Evolutionary conservation across 1,284 basidiomycete genomes (phyloP).

Genomic region (Marasmius sp.): DNA sequence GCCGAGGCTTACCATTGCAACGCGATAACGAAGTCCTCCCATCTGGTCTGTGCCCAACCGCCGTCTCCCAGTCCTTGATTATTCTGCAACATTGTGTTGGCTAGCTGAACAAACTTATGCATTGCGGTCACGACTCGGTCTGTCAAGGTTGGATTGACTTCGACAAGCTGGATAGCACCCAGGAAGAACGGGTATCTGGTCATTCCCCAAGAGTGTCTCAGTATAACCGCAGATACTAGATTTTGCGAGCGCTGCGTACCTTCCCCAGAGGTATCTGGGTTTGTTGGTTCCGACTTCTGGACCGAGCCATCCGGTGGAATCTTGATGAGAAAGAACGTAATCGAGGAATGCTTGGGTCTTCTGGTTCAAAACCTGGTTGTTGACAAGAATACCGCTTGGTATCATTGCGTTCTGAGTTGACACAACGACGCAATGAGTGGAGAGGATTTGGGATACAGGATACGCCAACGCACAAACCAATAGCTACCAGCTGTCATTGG

Average conservation of each 20-base stretch:
- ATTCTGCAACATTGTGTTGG: slow-evolving; percentile 54
- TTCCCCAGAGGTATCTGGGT: slow-evolving; percentile 55
- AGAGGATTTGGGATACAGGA: not conserved
- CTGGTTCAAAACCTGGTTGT: slow-evolving; percentile 43
- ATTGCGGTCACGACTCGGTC: slow-evolving; percentile 45
- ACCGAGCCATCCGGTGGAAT: slow-evolving; percentile 56
- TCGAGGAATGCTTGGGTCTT: slow-evolving; percentile 51
- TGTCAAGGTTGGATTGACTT: slow-evolving; percentile 44
- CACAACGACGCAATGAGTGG: not conserved
- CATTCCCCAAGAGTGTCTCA: slow-evolving; percentile 1
- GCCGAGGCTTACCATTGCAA: slow-evolving; percentile 46
- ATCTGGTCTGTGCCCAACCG: slow-evolving; percentile 52
- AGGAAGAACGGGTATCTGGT: slow-evolving; percentile 54
- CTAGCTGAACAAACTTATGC: slow-evolving; percentile 52
- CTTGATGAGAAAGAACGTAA: slow-evolving; percentile 55
- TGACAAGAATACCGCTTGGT: slow-evolving; percentile 46
- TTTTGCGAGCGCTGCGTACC: slow-evolving; percentile 26
- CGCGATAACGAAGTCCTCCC: slow-evolving; percentile 57
- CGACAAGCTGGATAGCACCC: slow-evolving; percentile 55
- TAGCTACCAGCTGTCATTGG: slow-evolving; percentile 49
- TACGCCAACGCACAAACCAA: slow-evolving; percentile 49
- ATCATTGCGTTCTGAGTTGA: slow-evolving; percentile 51
- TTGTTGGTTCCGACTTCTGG: slow-evolving; percentile 56
- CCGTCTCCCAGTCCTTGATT: slow-evolving; percentile 47
- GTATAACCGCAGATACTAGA: not conserved